A percentile compares a stretch with the other conserved stretches of the same genome.
Evolutionary conservation across 306 rosid genomes (phyloP).

Genomic region (Trifolium pratense): DNA sequence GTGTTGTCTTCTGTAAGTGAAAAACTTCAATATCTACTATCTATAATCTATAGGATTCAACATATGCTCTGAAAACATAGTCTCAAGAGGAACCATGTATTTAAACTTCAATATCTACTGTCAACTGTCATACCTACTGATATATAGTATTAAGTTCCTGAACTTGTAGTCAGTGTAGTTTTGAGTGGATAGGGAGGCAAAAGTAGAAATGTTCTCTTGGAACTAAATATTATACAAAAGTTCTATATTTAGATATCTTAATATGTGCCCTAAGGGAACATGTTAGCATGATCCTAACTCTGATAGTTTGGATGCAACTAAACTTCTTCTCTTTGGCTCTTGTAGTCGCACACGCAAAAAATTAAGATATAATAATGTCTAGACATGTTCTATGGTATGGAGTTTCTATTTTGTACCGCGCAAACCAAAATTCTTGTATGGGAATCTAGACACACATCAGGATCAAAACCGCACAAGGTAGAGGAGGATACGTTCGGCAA

Average conservation of each 20-base stretch:
- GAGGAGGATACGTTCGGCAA: conserved; percentile 82
- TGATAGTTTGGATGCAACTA: neutral
- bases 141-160: neutral
- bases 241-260: too few relatives aligned
- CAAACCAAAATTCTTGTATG: conserved; percentile 62
- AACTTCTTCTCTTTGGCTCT: neutral
- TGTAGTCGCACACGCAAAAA: neutral
- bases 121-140: neutral
- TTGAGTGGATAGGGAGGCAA: neutral
- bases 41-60: neutral
- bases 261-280: too few relatives aligned
- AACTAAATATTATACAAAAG: too few relatives aligned
- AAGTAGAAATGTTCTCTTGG: too few relatives aligned
- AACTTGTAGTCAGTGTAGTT: neutral
- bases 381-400: neutral
- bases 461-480: conserved; percentile 90
- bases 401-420: neutral
- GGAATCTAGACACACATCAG: conserved; percentile 87
- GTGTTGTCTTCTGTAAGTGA: neutral
- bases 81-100: neutral
- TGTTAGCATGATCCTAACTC: too few relatives aligned
- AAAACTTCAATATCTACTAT: neutral
- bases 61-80: neutral
- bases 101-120: too few relatives aligned
- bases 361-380: too few relatives aligned